Evolutionary conservation across 306 rosid species (phyloP).

Genomic region (Sphenostylis stenocarpa): DNA sequence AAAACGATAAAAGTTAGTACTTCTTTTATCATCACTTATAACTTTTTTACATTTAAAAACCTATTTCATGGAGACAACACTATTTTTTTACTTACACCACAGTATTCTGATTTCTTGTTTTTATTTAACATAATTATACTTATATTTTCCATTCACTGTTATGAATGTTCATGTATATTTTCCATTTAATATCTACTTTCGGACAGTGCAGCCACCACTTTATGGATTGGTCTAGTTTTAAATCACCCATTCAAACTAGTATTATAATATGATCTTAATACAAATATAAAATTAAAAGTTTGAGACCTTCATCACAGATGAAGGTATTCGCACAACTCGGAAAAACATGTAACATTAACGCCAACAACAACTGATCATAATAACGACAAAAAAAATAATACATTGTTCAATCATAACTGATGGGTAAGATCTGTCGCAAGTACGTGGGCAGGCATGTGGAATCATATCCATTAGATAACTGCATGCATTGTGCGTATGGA

Average conservation of each 20-base stretch:
- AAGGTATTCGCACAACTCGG: not conserved
- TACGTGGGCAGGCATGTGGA: not conserved
- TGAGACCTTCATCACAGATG: not conserved
- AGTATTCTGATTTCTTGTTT: too few relatives aligned
- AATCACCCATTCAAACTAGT: not conserved
- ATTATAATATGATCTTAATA: not conserved
- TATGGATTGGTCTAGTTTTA: not conserved
- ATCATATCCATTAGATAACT: not conserved
- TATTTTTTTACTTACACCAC: too few relatives aligned
- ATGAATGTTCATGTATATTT: too few relatives aligned
- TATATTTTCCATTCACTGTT: too few relatives aligned
- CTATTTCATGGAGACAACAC: too few relatives aligned
- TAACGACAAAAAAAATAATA: not conserved
- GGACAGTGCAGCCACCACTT: not conserved
- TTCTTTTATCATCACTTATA: too few relatives aligned
- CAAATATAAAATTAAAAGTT: not conserved
- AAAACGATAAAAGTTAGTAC: too few relatives aligned
- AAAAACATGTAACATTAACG: not conserved
- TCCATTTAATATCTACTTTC: too few relatives aligned
- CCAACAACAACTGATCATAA: not conserved
- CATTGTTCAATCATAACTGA: not conserved
- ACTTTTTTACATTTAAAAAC: too few relatives aligned
- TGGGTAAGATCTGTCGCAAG: not conserved
- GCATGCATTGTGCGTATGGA: not conserved
- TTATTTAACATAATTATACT: too few relatives aligned